phyloP scores from a whole-genome alignment of 257 asterid species.

The Craterostigma plantagineum region DNA sequence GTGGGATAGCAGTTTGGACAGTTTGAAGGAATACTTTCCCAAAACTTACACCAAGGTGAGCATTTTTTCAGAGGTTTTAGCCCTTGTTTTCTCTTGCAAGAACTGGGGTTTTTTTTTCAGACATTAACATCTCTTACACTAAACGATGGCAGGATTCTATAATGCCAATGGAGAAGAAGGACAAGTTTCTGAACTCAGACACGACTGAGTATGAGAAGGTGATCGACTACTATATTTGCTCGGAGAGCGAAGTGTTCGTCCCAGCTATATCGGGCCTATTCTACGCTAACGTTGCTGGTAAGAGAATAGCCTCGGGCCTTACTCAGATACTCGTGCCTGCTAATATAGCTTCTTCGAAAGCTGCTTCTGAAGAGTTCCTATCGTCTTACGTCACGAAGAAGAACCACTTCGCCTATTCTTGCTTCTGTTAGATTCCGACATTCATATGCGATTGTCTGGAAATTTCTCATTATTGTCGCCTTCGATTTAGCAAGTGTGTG shows the following conservation, averaged over 20 bases:
- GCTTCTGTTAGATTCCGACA: slow-evolving; percentile 49
- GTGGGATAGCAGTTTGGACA: slow-evolving; percentile 74
- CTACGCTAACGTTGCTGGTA: slow-evolving; percentile 62
- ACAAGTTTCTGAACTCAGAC: slow-evolving; percentile 12
- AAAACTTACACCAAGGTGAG: slow-evolving; percentile 70
- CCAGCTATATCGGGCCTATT: slow-evolving; percentile 58
- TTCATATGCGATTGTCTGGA: no score
- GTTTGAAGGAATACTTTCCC: slow-evolving; percentile 59
- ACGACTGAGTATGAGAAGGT: slow-evolving; percentile 16
- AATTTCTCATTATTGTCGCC: no score
- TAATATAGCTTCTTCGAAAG: slow-evolving; percentile 8
- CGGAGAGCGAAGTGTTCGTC: slow-evolving; percentile 21
- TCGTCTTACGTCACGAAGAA: slow-evolving; percentile 44
- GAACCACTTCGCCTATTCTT: slow-evolving; percentile 50
- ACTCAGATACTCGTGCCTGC: slow-evolving; percentile 61
- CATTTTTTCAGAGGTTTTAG: neutral
- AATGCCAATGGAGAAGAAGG: slow-evolving; percentile 23
- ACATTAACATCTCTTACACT: neutral
- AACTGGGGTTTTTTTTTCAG: no score
- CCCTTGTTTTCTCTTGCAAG: neutral
- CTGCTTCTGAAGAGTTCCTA: slow-evolving; percentile 24
- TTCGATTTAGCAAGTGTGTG: no score
- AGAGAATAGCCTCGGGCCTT: slow-evolving; percentile 48
- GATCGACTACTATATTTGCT: slow-evolving; percentile 17
- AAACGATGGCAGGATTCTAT: slow-evolving; percentile 32